Percentiles rank a stretch among this genome's conserved stretches.
These are phyloP conservation scores for Podaxis sp. DNA, from an alignment of 768 basidiomycete genomes.

Conservation along the genomic window DNA sequence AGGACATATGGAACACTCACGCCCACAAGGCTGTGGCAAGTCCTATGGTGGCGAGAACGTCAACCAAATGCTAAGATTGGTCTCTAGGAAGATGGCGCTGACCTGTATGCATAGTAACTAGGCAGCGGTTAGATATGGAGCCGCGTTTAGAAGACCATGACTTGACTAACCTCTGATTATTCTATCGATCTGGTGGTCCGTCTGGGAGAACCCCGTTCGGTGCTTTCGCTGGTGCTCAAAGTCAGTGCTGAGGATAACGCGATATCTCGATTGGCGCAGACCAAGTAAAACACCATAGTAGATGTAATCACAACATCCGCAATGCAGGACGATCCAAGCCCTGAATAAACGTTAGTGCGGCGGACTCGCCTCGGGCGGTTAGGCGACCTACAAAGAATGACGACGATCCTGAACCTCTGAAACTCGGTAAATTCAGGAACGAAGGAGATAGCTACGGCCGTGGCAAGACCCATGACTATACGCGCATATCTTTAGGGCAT, in stretches of 20 bases:
- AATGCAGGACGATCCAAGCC: conserved; percentile 15
- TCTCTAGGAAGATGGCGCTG: not conserved
- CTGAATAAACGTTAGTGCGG: not conserved
- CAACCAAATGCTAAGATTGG: not conserved
- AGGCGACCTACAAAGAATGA: conserved; percentile 10
- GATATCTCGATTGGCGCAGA: not conserved
- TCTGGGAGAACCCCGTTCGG: conserved; percentile 22
- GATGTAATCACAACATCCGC: conserved; percentile 19
- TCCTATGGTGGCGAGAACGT: not conserved
- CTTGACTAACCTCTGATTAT: conserved; percentile 21
- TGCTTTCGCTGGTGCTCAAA: conserved; percentile 16
- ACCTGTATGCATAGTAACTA: conserved; percentile 24
- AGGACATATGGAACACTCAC: not conserved
- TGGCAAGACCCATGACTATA: conserved; percentile 15
- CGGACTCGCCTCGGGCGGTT: not conserved
- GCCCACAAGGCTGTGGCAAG: conserved; percentile 10
- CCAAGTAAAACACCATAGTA: conserved; percentile 18
- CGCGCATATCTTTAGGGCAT: not conserved
- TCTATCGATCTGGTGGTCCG: conserved; percentile 23
- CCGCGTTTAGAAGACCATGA: not conserved
- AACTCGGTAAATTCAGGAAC: conserved; percentile 18
- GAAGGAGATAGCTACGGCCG: conserved; percentile 14
- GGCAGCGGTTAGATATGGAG: not conserved
- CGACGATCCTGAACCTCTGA: conserved; percentile 17
- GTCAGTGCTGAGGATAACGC: not conserved